Base-by-base conservation (phyloP, 2,329 filamentous ascomycete species). In the Trichoderma hamatum region DNA sequence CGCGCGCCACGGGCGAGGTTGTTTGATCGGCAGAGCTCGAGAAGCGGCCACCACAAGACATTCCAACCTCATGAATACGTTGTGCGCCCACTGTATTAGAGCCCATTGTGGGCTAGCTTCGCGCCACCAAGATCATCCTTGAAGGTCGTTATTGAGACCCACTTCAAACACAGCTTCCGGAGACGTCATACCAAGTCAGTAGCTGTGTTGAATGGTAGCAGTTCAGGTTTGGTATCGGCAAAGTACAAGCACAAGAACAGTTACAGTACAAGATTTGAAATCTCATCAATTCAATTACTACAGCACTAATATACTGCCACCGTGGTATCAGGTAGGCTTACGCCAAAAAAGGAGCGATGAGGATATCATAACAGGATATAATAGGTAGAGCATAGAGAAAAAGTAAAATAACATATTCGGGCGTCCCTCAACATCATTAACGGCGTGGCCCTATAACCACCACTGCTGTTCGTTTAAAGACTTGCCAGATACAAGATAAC, bases 321-420 rank as follows among this genome's bases (percentile, higher is more conserved):
- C 9, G 13, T 56, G 67, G 34, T 68, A 68, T 68, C 36, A 56
- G n/a, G 21, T 51, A 59, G 63, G 63, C 63, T 28, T 59, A 34
- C 19, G 39, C 63, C 39, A 49, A 39, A 19, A 24, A 67, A 55
- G 26, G 63, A 67, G 36, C 54, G 54, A 13, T 19, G 7, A 36
- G 28, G 54, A 67, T n/a, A n/a, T 43, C 36, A 19, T 43, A 43
- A 43, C 39, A n/a, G 39, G 19, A 43, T 67, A 43, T 16, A 24
- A 46, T 26, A 62, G 34, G 46, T n/a, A 19, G 6, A 3, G 19
- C 39, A 43, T n/a, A 43, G 16, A 67, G 28, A 52, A 36, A 14
- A 16, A 36, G 24, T 16, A 56, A 54, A 10, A 26, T 21, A 1
- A 7, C 10, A 19, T 51, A 14, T 26, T 9, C 11, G 21, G 16